Evolutionary conservation across 306 rosid genomes (phyloP).

Genomic region (Castanea mollissima): DNA sequence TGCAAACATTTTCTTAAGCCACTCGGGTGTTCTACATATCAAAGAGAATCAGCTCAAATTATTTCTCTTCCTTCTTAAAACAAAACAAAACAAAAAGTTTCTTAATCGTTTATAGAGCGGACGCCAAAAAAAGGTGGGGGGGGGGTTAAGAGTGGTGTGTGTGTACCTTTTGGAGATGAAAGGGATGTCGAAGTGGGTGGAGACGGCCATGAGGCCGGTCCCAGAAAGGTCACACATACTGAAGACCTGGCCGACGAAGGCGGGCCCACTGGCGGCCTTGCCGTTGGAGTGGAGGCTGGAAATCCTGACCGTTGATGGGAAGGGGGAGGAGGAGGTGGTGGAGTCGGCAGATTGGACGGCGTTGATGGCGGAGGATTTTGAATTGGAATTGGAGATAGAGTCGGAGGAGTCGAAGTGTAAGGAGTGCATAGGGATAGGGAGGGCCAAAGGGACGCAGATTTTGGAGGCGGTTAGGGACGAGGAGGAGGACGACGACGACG

Average conservation of each 20-base stretch:
- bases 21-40: constrained; percentile 76
- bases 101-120: no score
- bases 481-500: neutral
- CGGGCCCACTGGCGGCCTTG: constrained; percentile 68
- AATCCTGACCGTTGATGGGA: constrained; percentile 54
- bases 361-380: constrained; percentile 31
- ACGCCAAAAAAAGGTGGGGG: no score
- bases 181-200: constrained; percentile 86
- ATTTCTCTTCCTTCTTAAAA: neutral
- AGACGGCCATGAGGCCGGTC: constrained; percentile 95
- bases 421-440: constrained; percentile 17
- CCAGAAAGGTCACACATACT: constrained; percentile 99
- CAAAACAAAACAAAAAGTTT: neutral
- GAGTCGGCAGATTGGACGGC: constrained; percentile 41
- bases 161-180: constrained; percentile 75
- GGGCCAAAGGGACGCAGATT: constrained; percentile 47
- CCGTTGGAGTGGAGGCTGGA: constrained; percentile 39
- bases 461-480: constrained; percentile 10
- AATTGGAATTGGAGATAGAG: constrained; percentile 27
- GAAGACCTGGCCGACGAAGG: constrained; percentile 97
- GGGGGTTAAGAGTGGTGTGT: neutral
- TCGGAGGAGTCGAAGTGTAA: constrained; percentile 20
- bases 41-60: constrained; percentile 13
- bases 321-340: constrained; percentile 42
- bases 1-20: constrained; percentile 88